Evolutionary conservation across 2,329 filamentous ascomycete genomes (phyloP).

Genomic region (Colletotrichum sp.): DNA sequence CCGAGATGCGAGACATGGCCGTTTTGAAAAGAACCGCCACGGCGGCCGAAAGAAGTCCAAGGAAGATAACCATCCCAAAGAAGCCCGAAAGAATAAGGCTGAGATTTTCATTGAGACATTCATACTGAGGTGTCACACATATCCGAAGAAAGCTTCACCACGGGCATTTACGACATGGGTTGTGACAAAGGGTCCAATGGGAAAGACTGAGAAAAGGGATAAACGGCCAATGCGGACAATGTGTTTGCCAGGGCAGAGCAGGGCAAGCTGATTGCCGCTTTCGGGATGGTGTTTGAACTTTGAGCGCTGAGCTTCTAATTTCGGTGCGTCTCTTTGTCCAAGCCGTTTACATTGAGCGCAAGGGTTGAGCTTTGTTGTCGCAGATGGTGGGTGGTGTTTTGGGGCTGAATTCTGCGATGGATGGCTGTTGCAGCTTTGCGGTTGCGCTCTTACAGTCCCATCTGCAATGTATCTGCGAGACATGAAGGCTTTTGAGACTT

Average conservation of each 20-base stretch:
- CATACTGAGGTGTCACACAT: neutral
- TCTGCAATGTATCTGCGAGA: neutral
- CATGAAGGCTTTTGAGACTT: fast-evolving
- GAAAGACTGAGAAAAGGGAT: neutral
- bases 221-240: slow-evolving; percentile 9
- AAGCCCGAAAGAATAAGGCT: neutral
- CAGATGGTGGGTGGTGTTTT: neutral
- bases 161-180: neutral
- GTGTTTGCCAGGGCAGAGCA: neutral
- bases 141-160: neutral
- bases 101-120: neutral
- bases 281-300: neutral
- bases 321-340: neutral
- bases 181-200: slow-evolving; percentile 1
- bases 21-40: neutral
- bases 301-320: neutral
- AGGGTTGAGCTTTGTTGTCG: neutral
- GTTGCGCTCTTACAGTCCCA: neutral
- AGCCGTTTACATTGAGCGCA: neutral
- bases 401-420: neutral
- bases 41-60: neutral
- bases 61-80: neutral
- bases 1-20: slow-evolving; percentile 3
- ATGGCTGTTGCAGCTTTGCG: neutral
- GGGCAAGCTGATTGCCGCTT: neutral